These are phyloP conservation scores for Trifolium fragiferum DNA, from an alignment of 306 rosid species.

Conservation along the genomic window DNA sequence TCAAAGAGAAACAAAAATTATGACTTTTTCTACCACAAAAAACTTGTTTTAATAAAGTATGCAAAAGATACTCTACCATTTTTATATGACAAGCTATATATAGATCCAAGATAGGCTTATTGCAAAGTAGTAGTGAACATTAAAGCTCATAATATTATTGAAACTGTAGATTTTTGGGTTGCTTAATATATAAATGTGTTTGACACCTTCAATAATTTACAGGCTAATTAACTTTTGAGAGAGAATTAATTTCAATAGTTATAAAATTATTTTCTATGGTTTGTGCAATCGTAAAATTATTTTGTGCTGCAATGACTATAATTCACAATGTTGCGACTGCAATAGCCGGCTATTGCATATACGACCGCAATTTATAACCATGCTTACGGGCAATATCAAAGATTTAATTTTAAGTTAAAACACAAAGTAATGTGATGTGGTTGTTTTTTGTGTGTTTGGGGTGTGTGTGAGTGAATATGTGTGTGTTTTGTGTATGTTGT, in stretches of 20 bases:
- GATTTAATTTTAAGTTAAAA: neutral
- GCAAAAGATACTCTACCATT: neutral
- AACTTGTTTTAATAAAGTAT: neutral
- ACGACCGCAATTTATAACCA: too few relatives aligned
- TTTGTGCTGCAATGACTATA: too few relatives aligned
- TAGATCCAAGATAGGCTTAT: neutral
- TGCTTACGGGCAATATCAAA: neutral
- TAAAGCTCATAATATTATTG: neutral
- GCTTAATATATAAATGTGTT: too few relatives aligned
- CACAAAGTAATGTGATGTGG: neutral
- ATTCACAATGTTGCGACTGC: too few relatives aligned
- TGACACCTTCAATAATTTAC: too few relatives aligned
- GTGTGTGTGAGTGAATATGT: neutral
- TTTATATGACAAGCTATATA: conserved; percentile 2
- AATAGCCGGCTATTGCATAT: too few relatives aligned
- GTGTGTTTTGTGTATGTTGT: neutral
- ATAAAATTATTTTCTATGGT: too few relatives aligned
- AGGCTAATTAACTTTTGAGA: too few relatives aligned
- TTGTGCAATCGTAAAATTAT: too few relatives aligned
- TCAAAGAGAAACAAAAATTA: neutral
- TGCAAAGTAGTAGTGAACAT: neutral
- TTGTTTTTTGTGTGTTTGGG: neutral
- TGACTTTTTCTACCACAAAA: neutral
- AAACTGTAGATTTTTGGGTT: too few relatives aligned
- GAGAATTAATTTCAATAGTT: too few relatives aligned